Percentiles rank a stretch among this genome's conserved stretches.
Evolutionary conservation across 345 rosid species (phyloP).

Genomic region (Aethionema arabicum): DNA sequence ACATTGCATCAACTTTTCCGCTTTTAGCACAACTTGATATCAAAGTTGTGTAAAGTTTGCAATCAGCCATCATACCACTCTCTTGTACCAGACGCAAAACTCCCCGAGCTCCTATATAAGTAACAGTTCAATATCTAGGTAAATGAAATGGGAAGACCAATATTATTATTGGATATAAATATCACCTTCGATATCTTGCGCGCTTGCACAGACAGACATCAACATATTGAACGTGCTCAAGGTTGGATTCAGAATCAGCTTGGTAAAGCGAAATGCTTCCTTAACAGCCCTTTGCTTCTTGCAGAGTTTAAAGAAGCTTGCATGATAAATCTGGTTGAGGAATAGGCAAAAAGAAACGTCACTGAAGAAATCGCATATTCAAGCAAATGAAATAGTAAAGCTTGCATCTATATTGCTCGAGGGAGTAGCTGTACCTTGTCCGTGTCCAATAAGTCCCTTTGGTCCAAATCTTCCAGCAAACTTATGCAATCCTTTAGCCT

Average conservation of each 20-base stretch:
- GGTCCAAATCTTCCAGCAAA: conserved; percentile 78
- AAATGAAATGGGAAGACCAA: conserved; percentile 15
- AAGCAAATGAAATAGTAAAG: conserved; percentile 1
- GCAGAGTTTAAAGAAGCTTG: conserved; percentile 73
- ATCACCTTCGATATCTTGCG: conserved; percentile 76
- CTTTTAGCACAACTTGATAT: conserved; percentile 93
- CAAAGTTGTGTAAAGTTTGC: conserved; percentile 89
- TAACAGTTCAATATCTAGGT: conserved; percentile 22
- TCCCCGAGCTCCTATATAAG: conserved; percentile 66
- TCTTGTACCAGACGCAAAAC: conserved; percentile 67
- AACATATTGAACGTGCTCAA: conserved; percentile 97
- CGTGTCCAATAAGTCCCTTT: conserved; percentile 64
- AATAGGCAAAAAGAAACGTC: conserved; percentile 16
- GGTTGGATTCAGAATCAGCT: conserved; percentile 75
- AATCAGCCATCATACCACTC: conserved; percentile 69
- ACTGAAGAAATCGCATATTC: conserved; percentile 3
- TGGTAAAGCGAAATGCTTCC: conserved; percentile 86
- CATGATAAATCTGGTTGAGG: conserved; percentile 71
- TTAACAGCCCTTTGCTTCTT: conserved; percentile 63
- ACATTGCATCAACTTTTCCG: conserved; percentile 95
- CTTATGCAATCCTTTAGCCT: conserved; percentile 73
- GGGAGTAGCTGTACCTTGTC: conserved; percentile 53
- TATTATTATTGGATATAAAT: conserved; percentile 8
- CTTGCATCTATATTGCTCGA: conserved; percentile 20
- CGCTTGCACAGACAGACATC: conserved; percentile 79